phyloP scores from a whole-genome alignment of 257 asterid species.

The Coffea eugenioides region DNA sequence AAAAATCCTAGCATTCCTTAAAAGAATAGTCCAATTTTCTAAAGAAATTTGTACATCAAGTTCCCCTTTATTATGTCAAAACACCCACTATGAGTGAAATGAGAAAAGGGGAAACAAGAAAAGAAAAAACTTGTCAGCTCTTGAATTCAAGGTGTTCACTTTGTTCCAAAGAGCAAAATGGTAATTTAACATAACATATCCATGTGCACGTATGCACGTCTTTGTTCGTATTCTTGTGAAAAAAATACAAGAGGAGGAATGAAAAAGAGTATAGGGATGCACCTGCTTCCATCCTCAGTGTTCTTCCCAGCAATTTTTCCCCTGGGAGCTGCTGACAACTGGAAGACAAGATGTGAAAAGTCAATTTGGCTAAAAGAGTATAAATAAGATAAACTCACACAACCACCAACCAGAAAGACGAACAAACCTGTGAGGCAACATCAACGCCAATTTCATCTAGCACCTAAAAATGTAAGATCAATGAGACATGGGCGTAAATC shows the following conservation, averaged over 20 bases:
- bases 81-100: no score
- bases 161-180: no score
- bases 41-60: no score
- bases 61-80: no score
- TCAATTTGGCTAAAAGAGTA: not conserved
- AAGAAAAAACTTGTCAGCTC: no score
- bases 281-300: conserved; percentile 69
- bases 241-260: not conserved
- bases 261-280: not conserved
- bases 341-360: conserved; percentile 21
- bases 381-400: not conserved
- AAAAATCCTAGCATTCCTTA: no score
- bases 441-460: conserved; percentile 93
- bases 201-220: not conserved
- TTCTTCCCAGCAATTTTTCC: conserved; percentile 80
- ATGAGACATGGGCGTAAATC: conserved; percentile 17
- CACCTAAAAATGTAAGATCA: conserved; percentile 49
- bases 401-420: conserved; percentile 4
- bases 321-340: conserved; percentile 92
- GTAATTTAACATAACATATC: no score
- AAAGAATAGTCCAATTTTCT: no score
- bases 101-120: no score
- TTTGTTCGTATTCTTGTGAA: not conserved
- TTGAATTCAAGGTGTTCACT: no score
- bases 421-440: conserved; percentile 87